Percentiles rank a stretch among this genome's conserved stretches.
Conservation (phyloP, 2,329 filamentous ascomycete genomes). For the Pseudocercospora macadamiae region DNA sequence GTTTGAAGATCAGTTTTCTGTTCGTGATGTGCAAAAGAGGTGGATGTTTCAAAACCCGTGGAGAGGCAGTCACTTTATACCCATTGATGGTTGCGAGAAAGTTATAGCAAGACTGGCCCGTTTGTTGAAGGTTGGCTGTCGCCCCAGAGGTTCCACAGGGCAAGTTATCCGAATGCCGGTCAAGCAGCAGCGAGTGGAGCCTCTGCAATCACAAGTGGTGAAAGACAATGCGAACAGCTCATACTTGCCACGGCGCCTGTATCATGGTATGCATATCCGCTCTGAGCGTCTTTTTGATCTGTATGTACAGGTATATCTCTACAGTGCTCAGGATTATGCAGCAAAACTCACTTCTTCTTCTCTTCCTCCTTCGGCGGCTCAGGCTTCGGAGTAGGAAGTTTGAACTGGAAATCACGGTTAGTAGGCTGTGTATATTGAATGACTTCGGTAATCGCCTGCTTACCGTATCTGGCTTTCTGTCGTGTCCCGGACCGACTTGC, state of each 20-base stretch:
- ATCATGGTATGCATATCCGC: neutral
- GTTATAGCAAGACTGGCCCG: neutral
- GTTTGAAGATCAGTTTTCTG: no score
- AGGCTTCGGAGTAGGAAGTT: slow-evolving; percentile 91
- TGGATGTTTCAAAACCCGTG: no score
- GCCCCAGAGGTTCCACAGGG: slow-evolving; percentile 5
- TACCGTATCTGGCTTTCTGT: slow-evolving; percentile 75
- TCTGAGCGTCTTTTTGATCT: slow-evolving; percentile 7
- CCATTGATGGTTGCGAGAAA: neutral
- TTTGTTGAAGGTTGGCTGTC: neutral
- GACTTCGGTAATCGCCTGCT: slow-evolving; percentile 14
- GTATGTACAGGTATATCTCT: slow-evolving; percentile 21
- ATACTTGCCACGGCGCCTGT: neutral
- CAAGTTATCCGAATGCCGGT: neutral
- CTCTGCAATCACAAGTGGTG: neutral
- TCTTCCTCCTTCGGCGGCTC: slow-evolving; percentile 88
- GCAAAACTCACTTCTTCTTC: slow-evolving; percentile 65
- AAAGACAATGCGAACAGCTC: neutral
- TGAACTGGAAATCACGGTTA: slow-evolving; percentile 63
- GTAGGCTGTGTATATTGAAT: neutral
- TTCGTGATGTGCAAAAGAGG: no score
- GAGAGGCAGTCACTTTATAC: no score
- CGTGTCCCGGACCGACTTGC: slow-evolving; percentile 70
- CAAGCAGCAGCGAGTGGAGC: neutral
- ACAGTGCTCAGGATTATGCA: slow-evolving; percentile 10